phyloP scores from a whole-genome alignment of 2,329 filamentous ascomycete species.

The Ceratocystis eucalypticola region DNA sequence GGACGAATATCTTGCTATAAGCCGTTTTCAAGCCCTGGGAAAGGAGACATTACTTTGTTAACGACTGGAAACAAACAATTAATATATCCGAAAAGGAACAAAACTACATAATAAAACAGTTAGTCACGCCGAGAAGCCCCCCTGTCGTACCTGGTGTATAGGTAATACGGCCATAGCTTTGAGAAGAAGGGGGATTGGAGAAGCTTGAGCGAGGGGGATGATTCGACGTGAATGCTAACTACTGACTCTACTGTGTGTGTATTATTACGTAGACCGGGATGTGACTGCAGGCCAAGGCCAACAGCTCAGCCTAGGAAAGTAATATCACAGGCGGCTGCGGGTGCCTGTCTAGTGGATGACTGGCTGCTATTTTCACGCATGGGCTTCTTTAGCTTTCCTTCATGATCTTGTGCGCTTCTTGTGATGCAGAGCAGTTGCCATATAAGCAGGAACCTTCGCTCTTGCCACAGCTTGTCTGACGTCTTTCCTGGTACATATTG shows the following conservation, averaged over 20 bases:
- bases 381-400: neutral
- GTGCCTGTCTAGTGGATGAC: neutral
- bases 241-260: neutral
- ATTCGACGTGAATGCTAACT: neutral
- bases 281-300: neutral
- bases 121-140: neutral
- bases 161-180: neutral
- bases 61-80: no score
- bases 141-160: no score
- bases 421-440: neutral
- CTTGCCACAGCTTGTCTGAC: conserved; percentile 1
- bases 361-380: no score
- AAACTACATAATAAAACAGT: neutral
- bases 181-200: neutral
- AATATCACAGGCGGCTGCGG: no score
- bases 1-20: no score
- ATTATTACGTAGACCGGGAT: neutral
- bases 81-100: no score
- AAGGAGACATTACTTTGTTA: no score
- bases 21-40: no score
- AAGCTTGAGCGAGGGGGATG: neutral
- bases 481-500: neutral
- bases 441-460: neutral
- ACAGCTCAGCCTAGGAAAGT: neutral
- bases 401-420: neutral